phyloP scores from a whole-genome alignment of 345 rosid genomes.

The Aegle marmelos region DNA sequence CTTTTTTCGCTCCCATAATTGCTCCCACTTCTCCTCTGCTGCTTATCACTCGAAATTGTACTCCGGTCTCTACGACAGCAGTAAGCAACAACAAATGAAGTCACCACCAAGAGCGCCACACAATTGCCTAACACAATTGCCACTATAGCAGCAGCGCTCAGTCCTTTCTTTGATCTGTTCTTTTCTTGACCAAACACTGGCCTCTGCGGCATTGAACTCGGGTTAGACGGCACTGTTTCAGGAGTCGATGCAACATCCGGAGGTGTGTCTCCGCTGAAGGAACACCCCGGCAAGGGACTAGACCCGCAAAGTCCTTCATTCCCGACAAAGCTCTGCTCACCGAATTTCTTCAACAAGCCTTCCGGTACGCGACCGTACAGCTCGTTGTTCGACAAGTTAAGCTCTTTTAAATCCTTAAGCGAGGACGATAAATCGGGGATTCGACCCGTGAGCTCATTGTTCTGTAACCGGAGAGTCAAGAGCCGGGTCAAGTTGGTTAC shows the following conservation, averaged over 20 bases:
- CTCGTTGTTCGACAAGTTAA: conserved; percentile 72
- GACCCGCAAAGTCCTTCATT: conserved; percentile 83
- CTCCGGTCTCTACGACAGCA: conserved; percentile 55
- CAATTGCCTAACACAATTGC: conserved; percentile 66
- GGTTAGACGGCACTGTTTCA: conserved; percentile 70
- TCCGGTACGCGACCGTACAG: conserved; percentile 66
- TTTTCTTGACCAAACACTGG: conserved; percentile 29
- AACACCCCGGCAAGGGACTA: conserved; percentile 59
- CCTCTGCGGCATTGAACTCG: conserved; percentile 62
- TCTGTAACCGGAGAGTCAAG: conserved; percentile 73
- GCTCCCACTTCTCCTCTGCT: conserved; percentile 40
- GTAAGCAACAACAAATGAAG: conserved; percentile 62
- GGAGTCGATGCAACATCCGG: conserved; percentile 31
- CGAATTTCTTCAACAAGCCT: conserved; percentile 52
- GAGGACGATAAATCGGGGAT: conserved; percentile 69
- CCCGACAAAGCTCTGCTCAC: conserved; percentile 60
- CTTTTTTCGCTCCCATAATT: conserved; percentile 49
- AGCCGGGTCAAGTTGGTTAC: conserved; percentile 53
- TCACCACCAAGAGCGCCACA: conserved; percentile 49
- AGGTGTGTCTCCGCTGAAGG: conserved; percentile 41
- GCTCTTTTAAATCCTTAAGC: conserved; percentile 37
- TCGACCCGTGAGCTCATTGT: conserved; percentile 74
- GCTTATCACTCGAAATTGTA: conserved; percentile 37
- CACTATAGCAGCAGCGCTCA: conserved; percentile 59
- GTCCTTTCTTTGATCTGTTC: conserved; percentile 32